These are phyloP conservation scores for Leccinum longicurvipes DNA, from an alignment of 768 basidiomycete species.

Conservation along the genomic window DNA sequence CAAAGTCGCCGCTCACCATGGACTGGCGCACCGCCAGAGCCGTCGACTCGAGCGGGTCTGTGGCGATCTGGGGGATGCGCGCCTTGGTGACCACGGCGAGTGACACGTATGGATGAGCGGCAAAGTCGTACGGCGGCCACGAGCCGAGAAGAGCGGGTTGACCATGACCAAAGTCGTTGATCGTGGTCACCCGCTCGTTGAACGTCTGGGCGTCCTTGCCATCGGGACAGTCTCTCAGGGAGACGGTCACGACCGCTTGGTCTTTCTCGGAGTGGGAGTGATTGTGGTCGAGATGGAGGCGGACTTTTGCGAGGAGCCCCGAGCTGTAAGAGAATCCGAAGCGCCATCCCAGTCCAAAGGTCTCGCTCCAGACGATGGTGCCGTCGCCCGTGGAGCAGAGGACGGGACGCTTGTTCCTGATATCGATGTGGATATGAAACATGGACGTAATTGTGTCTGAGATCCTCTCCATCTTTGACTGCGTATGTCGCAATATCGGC, in stretches of 20 bases:
- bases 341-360: slow-evolving; percentile 29
- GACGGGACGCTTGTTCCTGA: slow-evolving; percentile 19
- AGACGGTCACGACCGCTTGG: slow-evolving; percentile 12
- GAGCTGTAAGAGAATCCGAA: slow-evolving; percentile 21
- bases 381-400: slow-evolving; percentile 7
- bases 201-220: slow-evolving; percentile 1
- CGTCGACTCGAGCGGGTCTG: slow-evolving; percentile 16
- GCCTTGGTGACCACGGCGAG: slow-evolving; percentile 21
- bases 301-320: slow-evolving; percentile 25
- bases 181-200: slow-evolving; percentile 15
- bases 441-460: slow-evolving; percentile 23
- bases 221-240: slow-evolving; percentile 1
- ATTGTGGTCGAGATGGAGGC: slow-evolving; percentile 29
- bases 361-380: slow-evolving; percentile 22
- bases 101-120: slow-evolving; percentile 18
- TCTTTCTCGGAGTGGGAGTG: slow-evolving; percentile 20
- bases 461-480: slow-evolving; percentile 20
- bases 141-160: slow-evolving; percentile 24
- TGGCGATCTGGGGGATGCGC: slow-evolving; percentile 1
- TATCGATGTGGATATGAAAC: slow-evolving; percentile 24
- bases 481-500: not conserved
- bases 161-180: slow-evolving; percentile 27
- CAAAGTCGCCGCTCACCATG: slow-evolving; percentile 24
- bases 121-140: slow-evolving; percentile 13
- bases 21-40: slow-evolving; percentile 22